phyloP scores from a whole-genome alignment of 2,329 filamentous ascomycete genomes.

The Colletotrichum sojae region DNA sequence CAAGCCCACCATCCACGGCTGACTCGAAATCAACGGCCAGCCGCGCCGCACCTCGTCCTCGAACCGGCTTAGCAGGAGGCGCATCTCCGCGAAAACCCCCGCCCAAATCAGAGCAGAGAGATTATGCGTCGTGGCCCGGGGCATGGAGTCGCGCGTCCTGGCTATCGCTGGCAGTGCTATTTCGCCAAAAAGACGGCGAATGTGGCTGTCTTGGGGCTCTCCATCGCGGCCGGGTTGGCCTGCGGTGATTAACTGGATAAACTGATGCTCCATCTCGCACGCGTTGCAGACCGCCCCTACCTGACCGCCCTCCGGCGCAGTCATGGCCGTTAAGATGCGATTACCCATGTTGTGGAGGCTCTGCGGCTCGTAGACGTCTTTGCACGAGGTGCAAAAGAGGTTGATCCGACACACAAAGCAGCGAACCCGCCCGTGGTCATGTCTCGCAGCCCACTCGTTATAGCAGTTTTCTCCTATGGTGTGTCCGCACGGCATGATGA shows the following conservation, averaged over 20 bases:
- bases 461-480: background rate
- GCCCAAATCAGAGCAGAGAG: too few relatives aligned
- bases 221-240: background rate
- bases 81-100: too few relatives aligned
- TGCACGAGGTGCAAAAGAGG: background rate
- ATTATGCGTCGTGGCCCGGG: too few relatives aligned
- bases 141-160: too few relatives aligned
- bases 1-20: too few relatives aligned
- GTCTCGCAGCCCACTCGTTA: background rate
- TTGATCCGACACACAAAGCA: background rate
- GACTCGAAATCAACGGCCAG: too few relatives aligned
- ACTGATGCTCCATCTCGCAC: background rate
- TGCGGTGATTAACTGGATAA: background rate
- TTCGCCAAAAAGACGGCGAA: background rate
- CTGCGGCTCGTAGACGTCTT: background rate
- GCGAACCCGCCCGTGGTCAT: background rate
- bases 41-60: too few relatives aligned
- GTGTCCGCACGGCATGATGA: slow-evolving; percentile 17
- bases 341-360: background rate
- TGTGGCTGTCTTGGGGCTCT: background rate
- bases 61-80: too few relatives aligned
- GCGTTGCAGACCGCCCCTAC: background rate
- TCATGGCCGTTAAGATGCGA: background rate
- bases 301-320: background rate
- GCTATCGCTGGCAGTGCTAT: background rate